Percentiles rank a stretch among this genome's conserved stretches.
These are phyloP conservation scores for Polychaeton citri DNA, from an alignment of 2,329 filamentous ascomycete species.

Conservation along the genomic window DNA sequence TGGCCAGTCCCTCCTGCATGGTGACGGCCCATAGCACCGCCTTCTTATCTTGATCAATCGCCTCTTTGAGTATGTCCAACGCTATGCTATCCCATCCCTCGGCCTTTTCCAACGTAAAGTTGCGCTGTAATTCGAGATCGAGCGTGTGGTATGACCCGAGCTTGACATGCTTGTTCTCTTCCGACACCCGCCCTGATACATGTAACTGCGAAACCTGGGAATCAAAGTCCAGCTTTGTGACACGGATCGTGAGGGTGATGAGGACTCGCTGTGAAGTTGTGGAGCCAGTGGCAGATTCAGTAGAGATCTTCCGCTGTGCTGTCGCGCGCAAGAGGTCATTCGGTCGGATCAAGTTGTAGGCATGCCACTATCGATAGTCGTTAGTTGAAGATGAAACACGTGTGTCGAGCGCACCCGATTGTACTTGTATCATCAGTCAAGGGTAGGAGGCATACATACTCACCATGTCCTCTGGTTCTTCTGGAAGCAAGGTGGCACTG, in stretches of 20 bases:
- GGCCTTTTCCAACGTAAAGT: slow-evolving; percentile 78
- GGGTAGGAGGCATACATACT: slow-evolving; percentile 6
- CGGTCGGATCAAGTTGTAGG: slow-evolving; percentile 58
- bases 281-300: slow-evolving; percentile 46
- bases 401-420: slow-evolving; percentile 1
- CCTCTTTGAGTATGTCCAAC: slow-evolving; percentile 61
- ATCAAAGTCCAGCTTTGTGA: slow-evolving; percentile 57
- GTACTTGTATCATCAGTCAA: slow-evolving; percentile 1
- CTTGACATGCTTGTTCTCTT: slow-evolving; percentile 55
- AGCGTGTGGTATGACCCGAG: slow-evolving; percentile 57
- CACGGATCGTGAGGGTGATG: slow-evolving; percentile 49
- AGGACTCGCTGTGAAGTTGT: slow-evolving; percentile 52
- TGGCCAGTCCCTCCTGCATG: slow-evolving; percentile 78
- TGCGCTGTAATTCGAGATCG: slow-evolving; percentile 74
- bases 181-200: slow-evolving; percentile 51
- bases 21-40: slow-evolving; percentile 81
- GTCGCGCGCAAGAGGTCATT: slow-evolving; percentile 51
- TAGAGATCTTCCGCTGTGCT: slow-evolving; percentile 53
- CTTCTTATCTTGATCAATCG: slow-evolving; percentile 62
- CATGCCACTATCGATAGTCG: slow-evolving; percentile 47
- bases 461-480: slow-evolving; percentile 67
- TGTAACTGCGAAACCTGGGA: slow-evolving; percentile 54
- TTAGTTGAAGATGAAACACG: neutral
- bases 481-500: slow-evolving; percentile 51
- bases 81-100: slow-evolving; percentile 85